Evolutionary conservation across 2,329 filamentous ascomycete species (phyloP).

Genomic region (Aspergillus pseudoglaucus): DNA sequence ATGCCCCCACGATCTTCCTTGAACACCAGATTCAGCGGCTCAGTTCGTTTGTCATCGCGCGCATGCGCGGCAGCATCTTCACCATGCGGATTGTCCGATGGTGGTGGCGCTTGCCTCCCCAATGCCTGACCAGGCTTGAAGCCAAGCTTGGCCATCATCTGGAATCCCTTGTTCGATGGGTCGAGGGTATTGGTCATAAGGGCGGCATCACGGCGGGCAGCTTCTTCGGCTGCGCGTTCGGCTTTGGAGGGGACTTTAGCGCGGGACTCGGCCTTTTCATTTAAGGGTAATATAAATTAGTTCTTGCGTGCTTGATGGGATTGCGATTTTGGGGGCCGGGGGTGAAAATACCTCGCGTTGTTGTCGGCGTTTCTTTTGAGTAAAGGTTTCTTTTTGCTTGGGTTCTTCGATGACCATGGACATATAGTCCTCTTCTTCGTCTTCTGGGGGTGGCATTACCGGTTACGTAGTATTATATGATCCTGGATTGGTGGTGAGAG

Average conservation of each 20-base stretch:
- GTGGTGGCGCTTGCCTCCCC: conserved; percentile 51
- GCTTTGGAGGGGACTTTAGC: conserved; percentile 67
- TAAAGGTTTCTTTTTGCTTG: conserved; percentile 53
- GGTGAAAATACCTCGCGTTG: conserved; percentile 41
- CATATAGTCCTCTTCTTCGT: conserved; percentile 94
- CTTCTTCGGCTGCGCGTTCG: conserved; percentile 70
- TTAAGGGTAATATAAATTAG: conserved; percentile 1
- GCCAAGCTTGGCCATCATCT: conserved; percentile 96
- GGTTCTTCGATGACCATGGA: conserved; percentile 81
- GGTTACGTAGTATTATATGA: conserved; percentile 2
- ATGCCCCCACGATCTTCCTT: conserved; percentile 80
- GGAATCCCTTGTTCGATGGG: conserved; percentile 73
- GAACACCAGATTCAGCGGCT: conserved; percentile 69
- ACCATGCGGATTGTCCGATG: conserved; percentile 1
- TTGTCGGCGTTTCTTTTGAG: conserved; percentile 52
- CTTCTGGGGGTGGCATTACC: conserved; percentile 34
- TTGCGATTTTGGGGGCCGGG: conserved; percentile 4
- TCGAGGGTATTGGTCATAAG: conserved; percentile 68
- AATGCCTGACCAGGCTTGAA: conserved; percentile 71
- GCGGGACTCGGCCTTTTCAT: conserved; percentile 56
- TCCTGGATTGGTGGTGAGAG: conserved; percentile 5
- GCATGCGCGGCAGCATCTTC: conserved; percentile 5
- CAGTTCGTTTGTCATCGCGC: conserved; percentile 41
- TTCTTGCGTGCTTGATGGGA: neutral
- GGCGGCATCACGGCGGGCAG: conserved; percentile 65